Evolutionary conservation across 208 protist species (phyloP).

Genomic region (Leishmania major): DNA sequence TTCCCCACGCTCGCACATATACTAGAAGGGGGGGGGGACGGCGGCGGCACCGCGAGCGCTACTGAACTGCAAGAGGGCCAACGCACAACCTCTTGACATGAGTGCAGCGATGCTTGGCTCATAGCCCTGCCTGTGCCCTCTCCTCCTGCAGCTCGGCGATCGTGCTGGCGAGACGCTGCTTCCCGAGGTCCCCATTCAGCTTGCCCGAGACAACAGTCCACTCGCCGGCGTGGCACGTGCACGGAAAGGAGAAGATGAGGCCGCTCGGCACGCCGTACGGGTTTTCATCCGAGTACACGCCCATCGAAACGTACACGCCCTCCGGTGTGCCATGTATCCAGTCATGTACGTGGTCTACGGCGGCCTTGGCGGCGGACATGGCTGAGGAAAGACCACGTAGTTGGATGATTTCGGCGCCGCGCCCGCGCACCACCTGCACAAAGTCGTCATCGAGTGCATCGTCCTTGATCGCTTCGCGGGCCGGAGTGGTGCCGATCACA

Average conservation of each 20-base stretch:
- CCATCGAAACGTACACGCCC: conserved; percentile 92
- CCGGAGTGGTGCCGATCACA: conserved; percentile 53
- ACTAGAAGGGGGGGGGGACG: background rate
- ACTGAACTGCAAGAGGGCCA: background rate
- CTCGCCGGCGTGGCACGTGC: conserved; percentile 81
- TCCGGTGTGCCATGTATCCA: conserved; percentile 68
- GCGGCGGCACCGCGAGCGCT: background rate
- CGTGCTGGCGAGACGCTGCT: conserved; percentile 41
- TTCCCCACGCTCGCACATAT: background rate
- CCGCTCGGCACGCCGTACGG: conserved; percentile 90
- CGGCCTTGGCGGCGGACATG: conserved; percentile 92
- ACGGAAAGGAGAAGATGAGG: conserved; percentile 95
- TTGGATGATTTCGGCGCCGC: conserved; percentile 94
- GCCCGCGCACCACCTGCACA: conserved; percentile 86
- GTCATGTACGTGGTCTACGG: conserved; percentile 73
- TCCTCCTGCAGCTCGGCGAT: conserved; percentile 61
- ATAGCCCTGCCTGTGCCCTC: conserved; percentile 29
- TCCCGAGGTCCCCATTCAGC: conserved; percentile 23
- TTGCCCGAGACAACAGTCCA: conserved; percentile 86
- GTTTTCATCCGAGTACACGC: conserved; percentile 88
- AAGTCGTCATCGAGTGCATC: conserved; percentile 78
- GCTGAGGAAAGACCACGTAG: conserved; percentile 87
- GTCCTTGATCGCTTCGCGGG: conserved; percentile 64
- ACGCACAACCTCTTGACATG: background rate
- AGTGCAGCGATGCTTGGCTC: background rate